Base-by-base conservation (phyloP, 2,329 filamentous ascomycete genomes). In the Nectriaceae sp. region DNA sequence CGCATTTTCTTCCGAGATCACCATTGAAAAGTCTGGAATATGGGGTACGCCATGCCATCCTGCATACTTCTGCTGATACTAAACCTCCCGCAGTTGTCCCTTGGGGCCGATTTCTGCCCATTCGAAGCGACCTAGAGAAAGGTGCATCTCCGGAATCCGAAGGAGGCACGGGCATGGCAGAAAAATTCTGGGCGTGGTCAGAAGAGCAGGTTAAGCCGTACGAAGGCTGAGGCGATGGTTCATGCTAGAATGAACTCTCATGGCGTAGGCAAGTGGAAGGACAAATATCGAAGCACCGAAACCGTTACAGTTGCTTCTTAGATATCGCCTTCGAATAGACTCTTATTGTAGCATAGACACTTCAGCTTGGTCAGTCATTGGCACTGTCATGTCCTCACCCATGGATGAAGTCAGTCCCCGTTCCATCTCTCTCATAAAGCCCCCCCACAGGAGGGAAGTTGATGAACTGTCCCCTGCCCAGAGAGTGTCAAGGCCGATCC, bases 121-220 rank as follows among this genome's bases (percentile, higher is more conserved):
- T 72, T 26, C 64, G 70, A 2, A 44, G 54, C 8, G 67, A 70
- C 18, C 43, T 75, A n/a, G 46, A 59, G 1, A 49, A 56, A 10
- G 65, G 65, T 2, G 57, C 57, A n/a, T 64, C 68, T 49, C 46
- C 62, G 2, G 58, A 64, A 42, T 57, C 59, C 2, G 70, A 75
- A 38, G 71, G 72, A 2, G 72, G 72, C 2, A 68, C 60, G 4
- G 72, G 70, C 2, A 59, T 58, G 16, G 68, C 61, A 1, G 56
- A 64, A 42, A 62, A 64, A 40, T 74, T 74, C 40, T 75, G 70
- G 71, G 57, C 68, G 4, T 76, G 73, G 73, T 67, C 63, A 1
- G 65, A 74, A 46, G 64, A 66, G 15, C 70, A 75, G 44, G 55
- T 74, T 6, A 59, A 59, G 53, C 45, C 54, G 4, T 64, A 61